Evolutionary conservation across 1,284 basidiomycete species (phyloP), one percentile per base, ranked within the genome.

Genomic region (Porogramme epimiltina): DNA sequence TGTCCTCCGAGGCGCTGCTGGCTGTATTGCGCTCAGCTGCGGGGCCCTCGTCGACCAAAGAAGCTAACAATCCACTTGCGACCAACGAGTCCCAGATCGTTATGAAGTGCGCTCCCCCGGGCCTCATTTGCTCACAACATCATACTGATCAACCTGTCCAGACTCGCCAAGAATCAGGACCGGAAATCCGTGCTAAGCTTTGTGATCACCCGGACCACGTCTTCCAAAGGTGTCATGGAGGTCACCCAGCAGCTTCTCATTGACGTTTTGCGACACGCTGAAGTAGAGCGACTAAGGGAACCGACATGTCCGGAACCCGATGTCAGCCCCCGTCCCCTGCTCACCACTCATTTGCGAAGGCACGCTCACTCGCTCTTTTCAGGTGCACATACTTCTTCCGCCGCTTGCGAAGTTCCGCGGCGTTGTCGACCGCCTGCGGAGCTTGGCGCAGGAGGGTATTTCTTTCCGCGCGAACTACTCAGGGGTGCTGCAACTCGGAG

Each of bases 251-350:
- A 91, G 59, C 86, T 91, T 43, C 76, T 79, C 55, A 86, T 91
- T 47, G 87, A 90, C 45, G 84, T 97, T 5, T 76, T 94, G 72
- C 83, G 84, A 43, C 84, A 86, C 0, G 72, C 75, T 0, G 88
- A 95, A 51, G 84, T 91, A 15, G 81, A 79, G 18, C 82, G 79
- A 54, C 76, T 96, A 49, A 78, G 75, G 18, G 93, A 96, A 66
- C 94, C 93, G 0, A 68, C 91, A 59, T 95, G 93, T 69, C 93
- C 94, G 1, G 87, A 91, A 39, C 91, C 93, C 6, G 90, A 96
- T 64, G 94, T 94, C 60, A 52, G 34, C 13, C 8, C n/a, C 5
- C n/a, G 9, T 37, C 34, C 16, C 16, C 13, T 37, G n/a, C 28
- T 6, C 9, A 16, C 16, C n/a, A 5, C n/a, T 37, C 9, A 5